A percentile compares a stretch with the other conserved stretches of the same genome.
Evolutionary conservation across 495 filamentous ascomycete species (phyloP).

Genomic region (Podospora fimiseda): DNA sequence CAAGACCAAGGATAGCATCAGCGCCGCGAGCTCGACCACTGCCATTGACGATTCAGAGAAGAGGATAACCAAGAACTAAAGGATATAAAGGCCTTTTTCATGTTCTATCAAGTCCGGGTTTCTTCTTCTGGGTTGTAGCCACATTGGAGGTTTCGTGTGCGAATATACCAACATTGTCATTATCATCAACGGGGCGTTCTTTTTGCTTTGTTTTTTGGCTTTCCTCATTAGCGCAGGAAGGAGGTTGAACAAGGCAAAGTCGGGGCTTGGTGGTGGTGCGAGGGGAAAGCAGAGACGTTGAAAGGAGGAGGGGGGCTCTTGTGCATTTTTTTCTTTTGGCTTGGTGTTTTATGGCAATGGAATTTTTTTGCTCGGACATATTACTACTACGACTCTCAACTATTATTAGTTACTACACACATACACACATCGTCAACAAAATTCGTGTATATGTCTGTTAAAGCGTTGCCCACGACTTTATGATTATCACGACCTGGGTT

Average conservation of each 20-base stretch:
- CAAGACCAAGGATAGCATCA: constrained; percentile 13
- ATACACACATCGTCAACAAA: no score
- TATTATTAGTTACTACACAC: no score
- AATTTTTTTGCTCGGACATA: not conserved
- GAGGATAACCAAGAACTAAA: constrained; percentile 12
- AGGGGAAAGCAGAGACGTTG: not conserved
- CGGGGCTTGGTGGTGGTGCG: not conserved
- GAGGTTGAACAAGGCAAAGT: not conserved
- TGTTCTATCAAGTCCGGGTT: not conserved
- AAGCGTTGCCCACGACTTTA: not conserved
- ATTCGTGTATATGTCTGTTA: not conserved
- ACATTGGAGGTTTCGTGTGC: not conserved
- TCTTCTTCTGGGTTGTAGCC: constrained; percentile 1
- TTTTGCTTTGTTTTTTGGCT: not conserved
- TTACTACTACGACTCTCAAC: not conserved
- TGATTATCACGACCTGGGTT: not conserved
- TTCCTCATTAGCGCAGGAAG: not conserved
- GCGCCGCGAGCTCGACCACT: constrained; percentile 3
- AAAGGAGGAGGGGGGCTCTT: not conserved
- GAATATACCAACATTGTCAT: not conserved
- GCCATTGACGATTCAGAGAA: constrained; percentile 7
- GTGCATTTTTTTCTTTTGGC: not conserved
- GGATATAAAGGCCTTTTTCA: not conserved
- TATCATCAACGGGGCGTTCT: not conserved
- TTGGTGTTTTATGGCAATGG: not conserved